Evolutionary conservation across 345 rosid genomes (phyloP).

Genomic region (Sonneratia alba): DNA sequence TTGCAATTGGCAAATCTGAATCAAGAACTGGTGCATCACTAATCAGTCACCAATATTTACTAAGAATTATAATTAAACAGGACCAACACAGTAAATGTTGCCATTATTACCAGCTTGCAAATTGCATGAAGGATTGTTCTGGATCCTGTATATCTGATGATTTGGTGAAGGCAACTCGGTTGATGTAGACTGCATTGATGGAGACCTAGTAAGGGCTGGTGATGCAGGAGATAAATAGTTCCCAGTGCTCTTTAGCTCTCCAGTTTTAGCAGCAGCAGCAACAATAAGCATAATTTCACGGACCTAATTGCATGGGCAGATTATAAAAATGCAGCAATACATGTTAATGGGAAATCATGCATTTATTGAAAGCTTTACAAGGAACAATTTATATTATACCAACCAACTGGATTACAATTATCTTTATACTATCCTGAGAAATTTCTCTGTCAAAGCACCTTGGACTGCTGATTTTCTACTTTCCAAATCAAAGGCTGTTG

Average conservation of each 20-base stretch:
- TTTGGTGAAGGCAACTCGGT: conserved; percentile 46
- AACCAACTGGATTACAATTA: neutral
- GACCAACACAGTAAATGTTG: neutral
- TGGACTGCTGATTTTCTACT: neutral
- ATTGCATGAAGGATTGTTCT: conserved; percentile 48
- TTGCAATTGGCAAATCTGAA: conserved; percentile 71
- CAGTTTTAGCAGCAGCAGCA: conserved; percentile 41
- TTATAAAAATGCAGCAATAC: neutral
- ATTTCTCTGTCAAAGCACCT: neutral
- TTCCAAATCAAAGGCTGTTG: neutral
- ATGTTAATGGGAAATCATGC: neutral
- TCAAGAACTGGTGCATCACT: conserved; percentile 1
- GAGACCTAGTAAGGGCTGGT: conserved; percentile 68
- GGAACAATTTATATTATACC: neutral
- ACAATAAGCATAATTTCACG: conserved; percentile 62
- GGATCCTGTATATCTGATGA: conserved; percentile 35
- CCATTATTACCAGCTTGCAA: conserved; percentile 55
- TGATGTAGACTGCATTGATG: conserved; percentile 65
- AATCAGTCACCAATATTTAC: conserved; percentile 5
- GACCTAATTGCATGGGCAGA: conserved; percentile 28
- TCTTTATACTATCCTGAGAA: neutral
- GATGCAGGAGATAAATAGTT: conserved; percentile 32
- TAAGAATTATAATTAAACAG: neutral
- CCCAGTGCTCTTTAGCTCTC: conserved; percentile 34
- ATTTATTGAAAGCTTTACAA: neutral